Percentiles rank a stretch among this genome's conserved stretches.
Evolutionary conservation across 768 basidiomycete genomes (phyloP).

Genomic region (Mycena haematopus): DNA sequence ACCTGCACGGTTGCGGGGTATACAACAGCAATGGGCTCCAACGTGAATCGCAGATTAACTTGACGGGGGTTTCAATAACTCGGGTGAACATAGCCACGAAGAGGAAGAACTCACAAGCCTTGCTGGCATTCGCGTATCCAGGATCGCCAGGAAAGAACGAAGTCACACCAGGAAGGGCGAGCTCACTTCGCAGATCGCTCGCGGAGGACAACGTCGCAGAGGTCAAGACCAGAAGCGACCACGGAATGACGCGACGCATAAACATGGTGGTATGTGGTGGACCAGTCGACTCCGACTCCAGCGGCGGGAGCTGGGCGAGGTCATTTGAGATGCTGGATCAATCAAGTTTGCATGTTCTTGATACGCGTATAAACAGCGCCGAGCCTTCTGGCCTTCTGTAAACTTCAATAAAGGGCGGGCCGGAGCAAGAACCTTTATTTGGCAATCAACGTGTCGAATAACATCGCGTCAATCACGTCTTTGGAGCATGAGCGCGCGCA

Average conservation of each 20-base stretch:
- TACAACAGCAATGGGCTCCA: slow-evolving; percentile 32
- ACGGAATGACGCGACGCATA: slow-evolving; percentile 4
- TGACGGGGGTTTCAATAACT: background rate
- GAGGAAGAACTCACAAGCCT: slow-evolving; percentile 28
- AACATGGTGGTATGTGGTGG: slow-evolving; percentile 11
- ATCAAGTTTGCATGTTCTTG: background rate
- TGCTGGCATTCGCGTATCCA: slow-evolving; percentile 33
- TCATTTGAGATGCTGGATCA: background rate
- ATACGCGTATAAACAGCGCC: background rate
- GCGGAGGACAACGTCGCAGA: slow-evolving; percentile 6
- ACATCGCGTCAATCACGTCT: slow-evolving; percentile 10
- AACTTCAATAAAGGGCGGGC: background rate
- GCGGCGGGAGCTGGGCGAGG: background rate
- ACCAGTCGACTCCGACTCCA: background rate
- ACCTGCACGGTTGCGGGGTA: slow-evolving; percentile 25
- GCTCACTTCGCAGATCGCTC: slow-evolving; percentile 17
- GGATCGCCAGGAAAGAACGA: slow-evolving; percentile 32
- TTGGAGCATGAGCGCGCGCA: too few relatives aligned
- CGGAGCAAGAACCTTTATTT: background rate
- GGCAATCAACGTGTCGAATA: slow-evolving; percentile 16
- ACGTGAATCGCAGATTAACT: slow-evolving; percentile 34
- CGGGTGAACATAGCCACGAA: background rate
- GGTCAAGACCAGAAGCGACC: slow-evolving; percentile 2
- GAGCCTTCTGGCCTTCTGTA: too few relatives aligned
- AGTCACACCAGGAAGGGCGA: slow-evolving; percentile 25